These are phyloP conservation scores for Phaeolepiota aurea DNA, from an alignment of 768 basidiomycete genomes.

Conservation along the genomic window DNA sequence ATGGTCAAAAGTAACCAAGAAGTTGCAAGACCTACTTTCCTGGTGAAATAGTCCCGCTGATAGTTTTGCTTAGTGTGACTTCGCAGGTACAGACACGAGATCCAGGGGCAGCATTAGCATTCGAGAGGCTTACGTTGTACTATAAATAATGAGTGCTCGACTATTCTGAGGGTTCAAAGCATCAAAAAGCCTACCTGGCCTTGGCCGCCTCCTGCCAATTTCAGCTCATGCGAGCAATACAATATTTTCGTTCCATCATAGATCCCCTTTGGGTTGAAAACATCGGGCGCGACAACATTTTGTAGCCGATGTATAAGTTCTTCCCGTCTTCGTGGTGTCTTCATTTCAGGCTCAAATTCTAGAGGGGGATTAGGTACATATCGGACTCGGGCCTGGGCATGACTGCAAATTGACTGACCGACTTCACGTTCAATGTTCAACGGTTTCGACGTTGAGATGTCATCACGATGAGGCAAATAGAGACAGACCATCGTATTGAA, in stretches of 20 bases:
- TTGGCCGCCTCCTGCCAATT: constrained; percentile 17
- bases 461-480: neutral
- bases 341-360: constrained; percentile 16
- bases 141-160: neutral
- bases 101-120: constrained; percentile 1
- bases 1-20: no score
- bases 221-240: constrained; percentile 24
- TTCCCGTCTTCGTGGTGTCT: constrained; percentile 14
- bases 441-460: no score
- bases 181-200: constrained; percentile 17
- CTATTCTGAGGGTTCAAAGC: constrained; percentile 5
- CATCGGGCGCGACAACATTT: constrained; percentile 17
- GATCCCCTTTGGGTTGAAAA: constrained; percentile 33
- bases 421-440: no score
- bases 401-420: no score
- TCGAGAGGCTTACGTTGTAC: neutral
- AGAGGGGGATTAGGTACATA: neutral
- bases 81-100: neutral
- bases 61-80: neutral
- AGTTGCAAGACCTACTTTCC: no score
- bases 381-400: no score
- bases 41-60: neutral
- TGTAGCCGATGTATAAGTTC: constrained; percentile 32
- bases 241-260: constrained; percentile 38
- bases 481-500: neutral